phyloP scores from a whole-genome alignment of 2,329 filamentous ascomycete genomes.

The Arthrobotrys entomopaga region DNA sequence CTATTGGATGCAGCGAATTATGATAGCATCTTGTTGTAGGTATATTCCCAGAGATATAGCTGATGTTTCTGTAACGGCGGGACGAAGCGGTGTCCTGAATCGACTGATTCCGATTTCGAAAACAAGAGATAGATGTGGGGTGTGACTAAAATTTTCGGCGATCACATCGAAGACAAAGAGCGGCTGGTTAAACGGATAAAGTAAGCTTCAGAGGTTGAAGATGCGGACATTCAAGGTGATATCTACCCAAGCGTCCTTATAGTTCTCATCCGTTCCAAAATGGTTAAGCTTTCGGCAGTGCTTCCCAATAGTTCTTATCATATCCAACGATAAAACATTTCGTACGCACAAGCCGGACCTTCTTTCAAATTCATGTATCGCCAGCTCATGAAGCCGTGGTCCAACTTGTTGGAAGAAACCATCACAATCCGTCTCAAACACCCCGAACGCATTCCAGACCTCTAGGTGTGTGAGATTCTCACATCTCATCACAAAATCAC shows the following conservation, averaged over 20 bases:
- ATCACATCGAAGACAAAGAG: constrained; percentile 3
- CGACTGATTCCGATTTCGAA: constrained; percentile 3
- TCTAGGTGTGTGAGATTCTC: not conserved
- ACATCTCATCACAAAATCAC: not conserved
- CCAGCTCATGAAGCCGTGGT: not conserved
- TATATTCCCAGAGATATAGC: constrained; percentile 3
- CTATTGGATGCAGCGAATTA: not conserved
- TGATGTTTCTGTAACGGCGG: constrained; percentile 6
- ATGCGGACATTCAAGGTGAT: not conserved
- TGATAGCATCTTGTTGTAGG: not conserved
- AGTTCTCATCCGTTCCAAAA: not conserved
- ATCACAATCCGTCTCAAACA: constrained; percentile 5
- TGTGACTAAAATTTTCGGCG: not conserved
- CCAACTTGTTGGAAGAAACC: not conserved
- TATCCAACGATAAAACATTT: not conserved
- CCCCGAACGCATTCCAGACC: not conserved
- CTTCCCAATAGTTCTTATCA: not conserved
- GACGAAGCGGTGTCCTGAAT: not conserved
- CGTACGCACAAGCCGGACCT: not conserved
- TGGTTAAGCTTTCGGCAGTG: not conserved
- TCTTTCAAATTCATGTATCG: not conserved
- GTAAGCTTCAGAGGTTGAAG: not conserved
- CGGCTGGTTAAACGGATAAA: not conserved
- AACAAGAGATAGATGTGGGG: not conserved
- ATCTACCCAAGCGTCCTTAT: not conserved